Conservation (phyloP, 371 early-diverging fungal genomes). For the Mortierella sp. region DNA sequence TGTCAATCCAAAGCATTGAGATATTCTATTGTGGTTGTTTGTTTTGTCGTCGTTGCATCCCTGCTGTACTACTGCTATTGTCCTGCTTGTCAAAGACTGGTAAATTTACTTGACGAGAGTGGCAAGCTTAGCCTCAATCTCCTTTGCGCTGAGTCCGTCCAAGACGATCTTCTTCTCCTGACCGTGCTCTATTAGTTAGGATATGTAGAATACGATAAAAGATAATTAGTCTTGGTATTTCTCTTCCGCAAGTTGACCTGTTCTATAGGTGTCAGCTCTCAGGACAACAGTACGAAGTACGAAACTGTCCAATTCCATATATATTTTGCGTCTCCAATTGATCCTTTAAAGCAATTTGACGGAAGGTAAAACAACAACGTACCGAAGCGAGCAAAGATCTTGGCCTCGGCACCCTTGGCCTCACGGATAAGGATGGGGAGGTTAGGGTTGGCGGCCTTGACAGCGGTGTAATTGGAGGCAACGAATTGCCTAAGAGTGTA, state of each 20-base stretch:
- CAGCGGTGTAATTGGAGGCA: constrained; percentile 79
- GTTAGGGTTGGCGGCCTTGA: constrained; percentile 90
- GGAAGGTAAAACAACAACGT: constrained; percentile 27
- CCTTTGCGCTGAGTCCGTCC: constrained; percentile 80
- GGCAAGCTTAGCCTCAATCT: constrained; percentile 80
- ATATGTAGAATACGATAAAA: background rate
- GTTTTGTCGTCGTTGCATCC: background rate
- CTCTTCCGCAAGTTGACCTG: background rate
- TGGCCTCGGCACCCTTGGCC: constrained; percentile 87
- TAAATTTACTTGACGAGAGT: constrained; percentile 67
- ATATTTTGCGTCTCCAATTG: background rate
- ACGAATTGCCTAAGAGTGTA: constrained; percentile 82
- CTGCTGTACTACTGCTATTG: background rate
- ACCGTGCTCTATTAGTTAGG: constrained; percentile 78
- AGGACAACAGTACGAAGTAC: background rate
- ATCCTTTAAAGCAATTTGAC: background rate
- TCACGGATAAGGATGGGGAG: constrained; percentile 95
- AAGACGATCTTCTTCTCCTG: constrained; percentile 84
- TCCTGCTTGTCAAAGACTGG: background rate
- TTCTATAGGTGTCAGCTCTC: background rate
- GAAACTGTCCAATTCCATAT: background rate
- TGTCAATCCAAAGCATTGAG: background rate
- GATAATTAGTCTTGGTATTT: background rate
- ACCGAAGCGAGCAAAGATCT: constrained; percentile 95
- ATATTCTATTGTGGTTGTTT: constrained; percentile 2